Base-by-base conservation (phyloP, 1,284 basidiomycete species). In the Porogramme epimiltina region DNA sequence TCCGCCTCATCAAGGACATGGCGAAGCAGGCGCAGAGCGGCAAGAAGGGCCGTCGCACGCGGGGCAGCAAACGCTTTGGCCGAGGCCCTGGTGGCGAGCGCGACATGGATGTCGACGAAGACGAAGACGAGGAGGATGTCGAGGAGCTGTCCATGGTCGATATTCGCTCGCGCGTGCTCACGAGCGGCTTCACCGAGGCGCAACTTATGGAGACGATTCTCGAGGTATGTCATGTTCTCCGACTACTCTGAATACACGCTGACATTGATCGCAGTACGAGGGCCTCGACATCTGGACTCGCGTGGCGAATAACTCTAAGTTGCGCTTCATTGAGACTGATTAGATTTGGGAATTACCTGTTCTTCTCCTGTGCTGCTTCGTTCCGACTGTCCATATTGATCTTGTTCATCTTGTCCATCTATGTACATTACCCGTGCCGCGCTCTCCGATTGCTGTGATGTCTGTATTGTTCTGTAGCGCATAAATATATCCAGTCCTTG, bases 1-100 rank as follows among this genome's bases (percentile, higher is more conserved):
- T 89, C 73, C 80, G 93, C 38, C 79, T 97, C 60, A 89, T 98
- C 75, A 94, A 91, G 69, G 84, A 85, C 28, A 94, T 97, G 91
- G 80, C 82, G 28, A 74, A 69, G 61, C 71, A 66, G 42, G 63
- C 44, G 61, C 72, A 64, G 58, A 64, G 66, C 45, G 73, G 73
- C 33, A 65, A 71, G 47, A 74, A 71, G 57, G 47, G 66, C 45
- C 63, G 73, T 56, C 69, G 71, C 59, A 73, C 73, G 55, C 66
- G 74, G 55, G 75, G 74, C 60, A 70, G 61, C 40, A 61, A 63
- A 53, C 57, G 77, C 54, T 62, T 86, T 18, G 88, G 91, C n/a
- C 83, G 71, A 58, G 88, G 90, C 1, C 84, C 86, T 15, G 78
- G 74, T 13, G 73, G 87, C 28, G 82, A 89, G 66, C 77, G 84